Percentiles rank a stretch among this genome's conserved stretches.
phyloP scores from a whole-genome alignment of 73 alveolate genomes.

The Blepharisma stoltei region DNA sequence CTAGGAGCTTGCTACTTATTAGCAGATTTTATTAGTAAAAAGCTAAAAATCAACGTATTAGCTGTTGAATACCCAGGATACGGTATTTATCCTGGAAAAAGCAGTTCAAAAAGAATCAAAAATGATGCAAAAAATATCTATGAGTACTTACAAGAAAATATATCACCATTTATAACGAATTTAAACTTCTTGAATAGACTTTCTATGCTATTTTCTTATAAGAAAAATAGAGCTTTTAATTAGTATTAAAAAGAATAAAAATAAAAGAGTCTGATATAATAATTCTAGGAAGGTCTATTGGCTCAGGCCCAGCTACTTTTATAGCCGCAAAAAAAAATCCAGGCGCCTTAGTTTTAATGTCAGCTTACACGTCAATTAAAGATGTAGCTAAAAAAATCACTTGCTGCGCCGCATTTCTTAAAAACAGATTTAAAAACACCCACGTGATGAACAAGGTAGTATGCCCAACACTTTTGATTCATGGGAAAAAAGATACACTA shows the following conservation, averaged over 20 bases:
- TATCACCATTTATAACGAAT: too few species aligned
- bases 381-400: slow-evolving; percentile 66
- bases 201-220: too few species aligned
- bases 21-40: background rate
- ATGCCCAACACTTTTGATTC: slow-evolving; percentile 28
- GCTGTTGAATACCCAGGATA: slow-evolving; percentile 33
- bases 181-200: too few species aligned
- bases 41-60: background rate
- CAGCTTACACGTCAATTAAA: slow-evolving; percentile 80
- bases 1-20: slow-evolving; percentile 1
- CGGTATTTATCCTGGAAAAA: slow-evolving; percentile 14
- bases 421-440: slow-evolving; percentile 14
- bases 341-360: slow-evolving; percentile 68
- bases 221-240: too few species aligned
- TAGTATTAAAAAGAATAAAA: slow-evolving; percentile 26
- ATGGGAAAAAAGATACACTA: slow-evolving; percentile 36
- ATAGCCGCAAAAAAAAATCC: slow-evolving; percentile 68
- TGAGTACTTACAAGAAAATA: background rate
- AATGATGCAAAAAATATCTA: background rate
- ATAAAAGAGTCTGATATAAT: slow-evolving; percentile 57
- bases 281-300: slow-evolving; percentile 87
- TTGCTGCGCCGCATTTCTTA: slow-evolving; percentile 15
- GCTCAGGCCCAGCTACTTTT: slow-evolving; percentile 88
- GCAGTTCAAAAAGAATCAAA: background rate
- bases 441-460: background rate